Evolutionary conservation across 2,329 filamentous ascomycete genomes (phyloP), one percentile per base, ranked within the genome.

Genomic region (Phialophora macrospora): DNA sequence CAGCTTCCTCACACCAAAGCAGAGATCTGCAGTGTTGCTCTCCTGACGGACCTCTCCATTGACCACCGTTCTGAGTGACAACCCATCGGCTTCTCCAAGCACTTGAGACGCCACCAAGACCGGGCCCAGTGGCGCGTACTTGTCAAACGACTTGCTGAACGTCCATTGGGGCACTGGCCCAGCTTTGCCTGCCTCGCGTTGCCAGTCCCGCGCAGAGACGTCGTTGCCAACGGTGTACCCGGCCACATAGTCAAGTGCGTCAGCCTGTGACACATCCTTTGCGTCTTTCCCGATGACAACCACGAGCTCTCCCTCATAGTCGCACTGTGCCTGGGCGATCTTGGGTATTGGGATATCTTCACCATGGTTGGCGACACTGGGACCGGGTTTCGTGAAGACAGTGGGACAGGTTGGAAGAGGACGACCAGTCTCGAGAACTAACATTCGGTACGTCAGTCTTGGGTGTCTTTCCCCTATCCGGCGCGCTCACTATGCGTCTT

Each of bases 201-300:
- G 78, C 68, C 74, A 72, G 30, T 71, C 70, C 9, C 78, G 70
- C 44, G 44, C 44, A 4, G 5, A 7, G 17, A 48, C 6, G 44
- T 48, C 44, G 44, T 48, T 48, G 6, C 17, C 17, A 2, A n/a
- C 17, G 2, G 51, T 55, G 51, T 86, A 87, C 4, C 80, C 85
- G 1, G 81, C 81, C 9, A 87, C 78, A 67, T 85, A 85, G 0
- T 76, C 73, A 14, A 80, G 74, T 0, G 83, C 84, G 0, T 82
- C 74, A 1, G 62, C 64, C 38, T 74, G 69, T 32, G 74, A 70
- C 6, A 79, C 76, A 63, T 80, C 74, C 3, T 73, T 70, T 1
- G 74, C 75, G 3, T 73, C 67, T 66, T 75, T 77, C 46, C 62
- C 65, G 9, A 80, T 72, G 12, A 80, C 70, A 11, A 79, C 32